Conservation (phyloP, 306 rosid genomes). For the Acacia melanoxylon region DNA sequence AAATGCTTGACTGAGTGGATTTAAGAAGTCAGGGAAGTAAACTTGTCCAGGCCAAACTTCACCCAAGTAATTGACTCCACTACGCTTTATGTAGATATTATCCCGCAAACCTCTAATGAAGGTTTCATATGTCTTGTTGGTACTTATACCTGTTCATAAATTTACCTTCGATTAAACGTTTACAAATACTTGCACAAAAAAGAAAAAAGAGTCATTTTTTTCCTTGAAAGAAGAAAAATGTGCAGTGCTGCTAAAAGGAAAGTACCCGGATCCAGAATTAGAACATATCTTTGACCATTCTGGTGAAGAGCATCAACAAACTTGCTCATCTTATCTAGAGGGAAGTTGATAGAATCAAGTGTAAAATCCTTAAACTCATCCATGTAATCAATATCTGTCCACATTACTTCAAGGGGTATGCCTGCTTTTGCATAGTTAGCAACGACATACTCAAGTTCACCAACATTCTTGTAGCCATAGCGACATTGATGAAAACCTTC, state of each 20-base stretch:
- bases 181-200: neutral
- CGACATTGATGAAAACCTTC: constrained; percentile 91
- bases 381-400: constrained; percentile 97
- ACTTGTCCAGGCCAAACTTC: constrained; percentile 87
- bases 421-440: constrained; percentile 64
- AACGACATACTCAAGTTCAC: constrained; percentile 62
- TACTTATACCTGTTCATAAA: constrained; percentile 63
- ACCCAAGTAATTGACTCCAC: constrained; percentile 68
- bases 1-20: constrained; percentile 47
- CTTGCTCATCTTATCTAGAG: constrained; percentile 57
- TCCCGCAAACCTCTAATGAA: constrained; percentile 64
- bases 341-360: constrained; percentile 82
- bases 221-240: neutral
- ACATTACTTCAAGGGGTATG: constrained; percentile 91
- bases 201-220: neutral
- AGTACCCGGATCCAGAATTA: constrained; percentile 80
- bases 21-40: constrained; percentile 70
- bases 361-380: constrained; percentile 85
- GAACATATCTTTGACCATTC: constrained; percentile 78
- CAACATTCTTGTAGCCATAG: constrained; percentile 72
- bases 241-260: neutral
- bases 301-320: constrained; percentile 63
- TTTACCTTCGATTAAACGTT: constrained; percentile 9
- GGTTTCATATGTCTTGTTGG: constrained; percentile 60
- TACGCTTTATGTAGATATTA: constrained; percentile 64